These are phyloP conservation scores for Candida sojae DNA, from an alignment of 1,139 yeast species.

Conservation along the genomic window DNA sequence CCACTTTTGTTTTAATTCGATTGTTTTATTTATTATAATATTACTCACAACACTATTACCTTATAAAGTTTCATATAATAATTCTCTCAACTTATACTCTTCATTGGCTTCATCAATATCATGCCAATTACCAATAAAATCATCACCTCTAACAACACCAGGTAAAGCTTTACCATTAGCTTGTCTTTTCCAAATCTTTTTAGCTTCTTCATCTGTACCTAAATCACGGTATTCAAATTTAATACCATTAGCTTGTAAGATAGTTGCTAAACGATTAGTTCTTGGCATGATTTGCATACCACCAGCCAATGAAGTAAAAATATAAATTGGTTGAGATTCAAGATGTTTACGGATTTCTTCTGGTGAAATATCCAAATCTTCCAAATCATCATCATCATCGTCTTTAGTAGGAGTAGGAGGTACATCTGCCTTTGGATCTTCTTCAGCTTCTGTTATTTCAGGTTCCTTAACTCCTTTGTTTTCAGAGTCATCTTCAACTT, in stretches of 20 bases:
- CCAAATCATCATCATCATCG: conserved; percentile 25
- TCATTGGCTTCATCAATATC: conserved; percentile 85
- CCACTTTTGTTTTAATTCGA: too few species aligned
- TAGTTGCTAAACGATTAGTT: conserved; percentile 75
- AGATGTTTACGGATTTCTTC: conserved; percentile 49
- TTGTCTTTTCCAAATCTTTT: conserved; percentile 81
- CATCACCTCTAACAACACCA: conserved; percentile 92
- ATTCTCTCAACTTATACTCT: conserved; percentile 65
- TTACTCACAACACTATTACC: not conserved
- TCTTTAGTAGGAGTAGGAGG: not conserved
- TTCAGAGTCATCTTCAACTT: conserved; percentile 13
- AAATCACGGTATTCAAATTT: conserved; percentile 72
- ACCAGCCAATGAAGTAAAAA: conserved; percentile 88
- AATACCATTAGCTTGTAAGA: conserved; percentile 73
- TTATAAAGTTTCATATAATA: conserved; percentile 53
- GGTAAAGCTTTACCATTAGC: conserved; percentile 78
- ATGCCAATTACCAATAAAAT: conserved; percentile 80
- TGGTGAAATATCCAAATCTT: conserved; percentile 41
- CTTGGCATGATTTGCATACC: conserved; percentile 83
- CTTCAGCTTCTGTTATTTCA: conserved; percentile 8
- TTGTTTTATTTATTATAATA: too few species aligned
- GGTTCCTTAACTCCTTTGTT: conserved; percentile 13
- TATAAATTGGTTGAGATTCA: conserved; percentile 61
- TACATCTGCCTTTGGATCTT: conserved; percentile 4
- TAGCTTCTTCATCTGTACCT: conserved; percentile 87